Evolutionary conservation across 2,329 filamentous ascomycete genomes (phyloP), one percentile per base, ranked within the genome.

Genomic region (Pyrenochaeta sp.): DNA sequence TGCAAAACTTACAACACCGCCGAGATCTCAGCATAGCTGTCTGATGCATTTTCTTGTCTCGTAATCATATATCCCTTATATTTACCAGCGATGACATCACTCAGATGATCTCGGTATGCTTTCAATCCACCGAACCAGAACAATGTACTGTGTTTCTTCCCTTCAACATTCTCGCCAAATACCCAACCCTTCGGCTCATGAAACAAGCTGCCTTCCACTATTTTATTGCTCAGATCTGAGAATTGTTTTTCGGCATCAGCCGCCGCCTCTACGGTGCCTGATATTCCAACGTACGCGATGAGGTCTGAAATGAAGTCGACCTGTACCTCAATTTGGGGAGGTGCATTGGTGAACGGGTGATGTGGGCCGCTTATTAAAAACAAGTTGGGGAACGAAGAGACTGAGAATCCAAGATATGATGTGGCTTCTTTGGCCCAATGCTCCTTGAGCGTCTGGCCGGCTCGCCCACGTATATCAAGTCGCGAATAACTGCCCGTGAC

Each of bases 351-450:
- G 54, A 79, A 79, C 58, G 74, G 74, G 45, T 78, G 76, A 39
- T 79, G 74, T 0, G 78, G 77, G 0, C 77, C 77, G 63, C 77
- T 70, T 12, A 79, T 63, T 72, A 79, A 77, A 58, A 71, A 72
- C 43, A 62, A 57, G 33, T 68, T 71, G 11, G 69, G 68, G 45
- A 64, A 72, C 6, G 57, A 56, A 15, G 65, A 52, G 17, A 64
- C 60, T 18, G 68, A 70, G 47, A 74, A 73, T n/a, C 75, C 75
- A 48, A 76, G 64, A 15, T 67, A 72, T 2, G 49, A 45, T 0
- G 72, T 75, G 30, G 66, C 58, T 4, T 60, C 60, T 21, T 68
- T 63, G 63, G 53, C 27, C 42, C 61, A 61, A 9, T 66, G 61
- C 23, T 76, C 65, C 30, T 46, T 52, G 5, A 71, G 41, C 11